Conservation (phyloP, 1,284 basidiomycete genomes). For the Garcileccinum viscosum region DNA sequence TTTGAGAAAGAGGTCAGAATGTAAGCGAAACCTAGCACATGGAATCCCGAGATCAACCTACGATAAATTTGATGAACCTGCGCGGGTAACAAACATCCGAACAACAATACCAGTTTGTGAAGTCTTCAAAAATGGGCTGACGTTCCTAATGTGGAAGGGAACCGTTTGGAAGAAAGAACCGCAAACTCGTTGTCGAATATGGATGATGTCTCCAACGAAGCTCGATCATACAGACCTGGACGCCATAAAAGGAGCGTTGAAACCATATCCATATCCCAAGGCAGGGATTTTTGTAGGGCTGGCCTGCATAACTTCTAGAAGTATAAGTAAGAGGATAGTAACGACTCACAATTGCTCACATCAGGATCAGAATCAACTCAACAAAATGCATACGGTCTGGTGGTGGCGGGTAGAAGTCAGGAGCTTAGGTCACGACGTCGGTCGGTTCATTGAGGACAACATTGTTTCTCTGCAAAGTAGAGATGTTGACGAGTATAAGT, state of each 20-base stretch:
- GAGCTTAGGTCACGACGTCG: too few species aligned
- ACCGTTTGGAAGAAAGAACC: not conserved
- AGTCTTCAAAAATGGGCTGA: constrained; percentile 7
- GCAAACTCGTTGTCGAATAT: not conserved
- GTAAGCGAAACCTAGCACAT: not conserved
- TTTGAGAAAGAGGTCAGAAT: not conserved
- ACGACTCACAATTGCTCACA: not conserved
- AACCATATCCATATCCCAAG: not conserved
- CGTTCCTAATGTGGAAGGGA: constrained; percentile 1
- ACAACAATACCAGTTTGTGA: not conserved
- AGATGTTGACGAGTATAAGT: too few species aligned
- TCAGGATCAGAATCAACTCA: not conserved
- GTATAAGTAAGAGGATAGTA: not conserved
- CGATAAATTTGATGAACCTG: not conserved
- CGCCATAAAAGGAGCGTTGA: not conserved
- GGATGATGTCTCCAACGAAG: not conserved
- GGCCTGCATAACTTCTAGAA: not conserved
- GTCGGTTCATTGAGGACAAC: too few species aligned
- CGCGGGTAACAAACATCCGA: not conserved
- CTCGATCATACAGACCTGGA: not conserved
- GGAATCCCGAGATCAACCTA: constrained; percentile 2
- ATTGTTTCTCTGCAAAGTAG: too few species aligned
- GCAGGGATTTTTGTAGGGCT: not conserved
- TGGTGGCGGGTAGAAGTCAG: too few species aligned
- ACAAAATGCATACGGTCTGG: not conserved